These are phyloP conservation scores for Deuterostichococcus epilithicus DNA, from an alignment of 139 green algal species.

Conservation along the genomic window DNA sequence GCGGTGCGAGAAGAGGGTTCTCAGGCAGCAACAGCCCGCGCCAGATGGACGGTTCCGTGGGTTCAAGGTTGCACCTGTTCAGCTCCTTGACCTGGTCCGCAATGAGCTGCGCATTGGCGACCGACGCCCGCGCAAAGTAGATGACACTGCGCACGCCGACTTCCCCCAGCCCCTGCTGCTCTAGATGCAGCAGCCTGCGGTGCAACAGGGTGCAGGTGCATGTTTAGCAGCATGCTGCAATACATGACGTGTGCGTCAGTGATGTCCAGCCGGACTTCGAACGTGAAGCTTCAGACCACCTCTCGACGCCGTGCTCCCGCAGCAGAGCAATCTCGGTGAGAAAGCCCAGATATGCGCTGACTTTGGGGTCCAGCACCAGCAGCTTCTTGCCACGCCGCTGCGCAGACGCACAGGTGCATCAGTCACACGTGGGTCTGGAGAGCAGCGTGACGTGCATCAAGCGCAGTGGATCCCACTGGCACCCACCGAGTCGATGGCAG, in stretches of 20 bases:
- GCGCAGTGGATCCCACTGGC: background rate
- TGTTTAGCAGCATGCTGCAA: background rate
- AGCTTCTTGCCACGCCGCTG: slow-evolving; percentile 81
- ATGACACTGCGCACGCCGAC: slow-evolving; percentile 39
- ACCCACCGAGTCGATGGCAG: slow-evolving; percentile 63
- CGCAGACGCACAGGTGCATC: background rate
- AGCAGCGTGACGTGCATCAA: background rate
- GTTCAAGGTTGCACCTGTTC: background rate
- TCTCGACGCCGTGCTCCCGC: slow-evolving; percentile 83
- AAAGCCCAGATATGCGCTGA: slow-evolving; percentile 70
- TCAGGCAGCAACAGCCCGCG: too few species aligned
- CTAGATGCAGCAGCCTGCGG: slow-evolving; percentile 51
- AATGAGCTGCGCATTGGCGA: slow-evolving; percentile 61
- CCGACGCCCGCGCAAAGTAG: slow-evolving; percentile 48
- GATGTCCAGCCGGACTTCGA: background rate
- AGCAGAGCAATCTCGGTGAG: slow-evolving; percentile 69
- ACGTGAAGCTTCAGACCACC: slow-evolving; percentile 35
- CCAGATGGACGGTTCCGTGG: background rate
- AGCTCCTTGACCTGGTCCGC: slow-evolving; percentile 38
- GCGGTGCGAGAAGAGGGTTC: too few species aligned
- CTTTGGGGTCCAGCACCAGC: slow-evolving; percentile 74
- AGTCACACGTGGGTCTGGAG: background rate
- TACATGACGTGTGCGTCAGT: background rate
- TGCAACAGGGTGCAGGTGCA: background rate
- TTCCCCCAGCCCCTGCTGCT: slow-evolving; percentile 31